phyloP scores from a whole-genome alignment of 768 basidiomycete species.

The Candolleomyces aberdarensis region DNA sequence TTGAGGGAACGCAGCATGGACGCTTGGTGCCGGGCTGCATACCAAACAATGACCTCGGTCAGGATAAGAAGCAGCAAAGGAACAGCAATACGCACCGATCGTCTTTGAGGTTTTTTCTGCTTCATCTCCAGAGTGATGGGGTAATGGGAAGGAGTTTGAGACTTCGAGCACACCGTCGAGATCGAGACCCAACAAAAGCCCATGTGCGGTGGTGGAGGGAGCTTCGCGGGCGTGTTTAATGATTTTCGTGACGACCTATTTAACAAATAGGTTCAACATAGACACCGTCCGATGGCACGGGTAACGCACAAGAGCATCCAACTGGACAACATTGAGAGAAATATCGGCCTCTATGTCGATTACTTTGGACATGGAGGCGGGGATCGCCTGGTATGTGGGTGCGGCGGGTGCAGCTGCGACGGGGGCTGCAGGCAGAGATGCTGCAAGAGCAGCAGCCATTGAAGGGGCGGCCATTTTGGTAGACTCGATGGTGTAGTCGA shows the following conservation, averaged over 20 bases:
- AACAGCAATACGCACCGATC: conserved; percentile 48
- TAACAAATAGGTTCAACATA: conserved; percentile 3
- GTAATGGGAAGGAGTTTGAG: conserved; percentile 86
- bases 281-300: not conserved
- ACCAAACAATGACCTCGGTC: conserved; percentile 11
- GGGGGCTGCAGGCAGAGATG: conserved; percentile 68
- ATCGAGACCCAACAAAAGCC: conserved; percentile 87
- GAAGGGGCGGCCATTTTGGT: conserved; percentile 66
- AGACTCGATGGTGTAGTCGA: conserved; percentile 2
- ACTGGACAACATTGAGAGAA: conserved; percentile 71
- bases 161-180: conserved; percentile 88
- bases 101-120: conserved; percentile 80
- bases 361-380: conserved; percentile 87
- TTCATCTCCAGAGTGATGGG: conserved; percentile 68
- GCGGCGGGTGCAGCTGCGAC: conserved; percentile 58
- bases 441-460: conserved; percentile 92
- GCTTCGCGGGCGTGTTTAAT: conserved; percentile 88
- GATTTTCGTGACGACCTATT: conserved; percentile 88
- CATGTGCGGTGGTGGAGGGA: conserved; percentile 69
- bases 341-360: conserved; percentile 94
- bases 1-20: conserved; percentile 85
- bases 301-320: conserved; percentile 78
- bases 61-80: conserved; percentile 2
- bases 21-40: conserved; percentile 73
- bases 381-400: conserved; percentile 81